Evolutionary conservation across 2,329 filamentous ascomycete species (phyloP).

Genomic region (Fusarium dlaminii): DNA sequence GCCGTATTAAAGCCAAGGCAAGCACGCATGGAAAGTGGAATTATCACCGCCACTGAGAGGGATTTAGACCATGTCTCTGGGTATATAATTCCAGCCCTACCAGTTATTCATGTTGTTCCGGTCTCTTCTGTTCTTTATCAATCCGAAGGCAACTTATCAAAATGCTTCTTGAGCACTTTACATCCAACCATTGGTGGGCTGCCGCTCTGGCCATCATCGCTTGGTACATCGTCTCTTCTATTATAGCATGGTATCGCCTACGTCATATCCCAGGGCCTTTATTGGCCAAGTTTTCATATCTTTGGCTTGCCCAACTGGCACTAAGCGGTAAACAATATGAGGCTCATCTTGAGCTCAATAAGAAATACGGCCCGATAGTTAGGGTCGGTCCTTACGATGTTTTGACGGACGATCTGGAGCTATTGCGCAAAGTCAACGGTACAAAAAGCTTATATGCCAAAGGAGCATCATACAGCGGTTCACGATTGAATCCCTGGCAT

Average conservation of each 20-base stretch:
- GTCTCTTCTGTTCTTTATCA: no score
- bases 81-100: neutral
- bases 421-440: neutral
- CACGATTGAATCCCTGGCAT: neutral
- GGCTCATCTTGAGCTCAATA: neutral
- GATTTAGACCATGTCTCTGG: neutral
- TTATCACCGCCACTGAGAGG: neutral
- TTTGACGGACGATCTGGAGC: neutral
- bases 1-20: neutral
- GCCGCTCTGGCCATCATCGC: neutral
- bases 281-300: neutral
- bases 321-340: neutral
- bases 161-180: neutral
- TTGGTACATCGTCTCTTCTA: neutral
- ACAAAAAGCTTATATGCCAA: neutral
- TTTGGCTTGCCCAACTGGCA: neutral
- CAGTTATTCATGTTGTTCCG: accelerated
- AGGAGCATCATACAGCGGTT: neutral
- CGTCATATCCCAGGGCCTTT: neutral
- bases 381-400: neutral
- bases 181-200: neutral
- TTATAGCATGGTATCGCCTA: neutral
- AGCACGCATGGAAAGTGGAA: neutral
- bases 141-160: accelerated
- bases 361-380: neutral